Conservation (phyloP, 1,284 basidiomycete genomes). For the Trichosporon coremiiforme region DNA sequence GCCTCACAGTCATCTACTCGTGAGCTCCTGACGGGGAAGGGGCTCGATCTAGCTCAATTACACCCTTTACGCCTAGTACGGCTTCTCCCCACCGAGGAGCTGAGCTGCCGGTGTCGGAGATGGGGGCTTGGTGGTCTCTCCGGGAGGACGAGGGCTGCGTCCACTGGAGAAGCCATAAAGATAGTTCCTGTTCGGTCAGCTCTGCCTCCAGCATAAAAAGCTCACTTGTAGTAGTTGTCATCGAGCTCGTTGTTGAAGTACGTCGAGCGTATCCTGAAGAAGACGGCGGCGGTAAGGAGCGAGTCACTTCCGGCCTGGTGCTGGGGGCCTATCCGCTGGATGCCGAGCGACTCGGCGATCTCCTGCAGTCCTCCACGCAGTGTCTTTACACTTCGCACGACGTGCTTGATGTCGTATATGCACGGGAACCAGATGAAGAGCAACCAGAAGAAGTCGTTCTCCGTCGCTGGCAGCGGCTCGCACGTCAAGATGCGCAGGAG, state of each 20-base stretch:
- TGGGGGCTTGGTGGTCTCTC: conserved; percentile 31
- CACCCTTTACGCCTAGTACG: conserved; percentile 23
- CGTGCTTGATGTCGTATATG: conserved; percentile 96
- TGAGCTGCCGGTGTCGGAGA: conserved; percentile 33
- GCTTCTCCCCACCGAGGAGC: conserved; percentile 32
- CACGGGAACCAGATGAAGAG: conserved; percentile 93
- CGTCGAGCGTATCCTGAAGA: conserved; percentile 91
- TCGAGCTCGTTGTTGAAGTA: conserved; percentile 89
- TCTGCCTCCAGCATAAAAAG: neutral
- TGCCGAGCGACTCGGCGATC: conserved; percentile 89
- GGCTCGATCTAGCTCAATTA: conserved; percentile 3
- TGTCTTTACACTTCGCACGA: conserved; percentile 85
- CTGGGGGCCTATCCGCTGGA: conserved; percentile 80
- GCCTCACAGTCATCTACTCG: conserved; percentile 17
- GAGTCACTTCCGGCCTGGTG: conserved; percentile 97
- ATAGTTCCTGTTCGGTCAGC: conserved; percentile 45
- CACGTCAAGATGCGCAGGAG: conserved; percentile 93
- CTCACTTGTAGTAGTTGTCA: conserved; percentile 61
- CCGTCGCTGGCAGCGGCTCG: conserved; percentile 80
- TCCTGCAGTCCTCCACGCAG: conserved; percentile 94
- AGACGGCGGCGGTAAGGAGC: conserved; percentile 86
- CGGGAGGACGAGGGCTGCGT: conserved; percentile 25
- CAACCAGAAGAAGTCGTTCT: conserved; percentile 87
- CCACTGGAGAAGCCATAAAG: conserved; percentile 51
- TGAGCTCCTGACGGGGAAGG: conserved; percentile 1